Base-by-base conservation (phyloP, 1,284 basidiomycete species). In the Pyrrhoderma noxium region DNA sequence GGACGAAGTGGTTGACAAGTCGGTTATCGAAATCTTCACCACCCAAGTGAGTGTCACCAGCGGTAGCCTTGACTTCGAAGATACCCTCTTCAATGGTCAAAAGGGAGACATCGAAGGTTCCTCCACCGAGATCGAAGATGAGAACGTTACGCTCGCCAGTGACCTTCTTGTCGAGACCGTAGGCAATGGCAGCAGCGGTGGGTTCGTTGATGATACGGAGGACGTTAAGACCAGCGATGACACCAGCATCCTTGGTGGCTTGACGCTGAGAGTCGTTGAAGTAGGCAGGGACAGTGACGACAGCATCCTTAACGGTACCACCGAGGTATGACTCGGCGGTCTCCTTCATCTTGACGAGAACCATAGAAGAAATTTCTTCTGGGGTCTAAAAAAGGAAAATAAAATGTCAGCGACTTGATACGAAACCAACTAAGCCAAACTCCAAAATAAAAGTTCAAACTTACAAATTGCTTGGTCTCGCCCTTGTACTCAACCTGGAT, bases 11-110 rank as follows among this genome's bases (percentile, higher is more conserved):
- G 73, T 94, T 93, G 68, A 98, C 91, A 61, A 98, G 88, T 61
- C 89, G 85, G 80, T 98, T 98, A 72, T 98, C 95, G 64, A 98
- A 99, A 73, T 98, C 94, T 74, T 98, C 94, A 76, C 95, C 94
- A 75, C 94, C 94, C 69, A 98, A 79, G 72, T 98, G 94, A 57
- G 94, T 99, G 75, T 98, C 95, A 82, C 94, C 95, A 57, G 95
- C 94, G 58, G 94, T 98, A 57, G 95, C 93, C 78, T 96, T 95
- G 70, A 98, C 94, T 72, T 96, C 94, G 75, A 98, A 99, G 71
- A 99, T 93, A 70, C 93, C 94, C 73, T 96, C 94, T 70, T 97
- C 93, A 58, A 98, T 97, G 57, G 93, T 94, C 60, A 99, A 74
- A 57, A 99, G 89, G 34, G 94, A 98, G 31, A 98, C 95, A 85